Evolutionary conservation across 2,329 filamentous ascomycete species (phyloP).

Genomic region (Ophiocordyceps sinensis): DNA sequence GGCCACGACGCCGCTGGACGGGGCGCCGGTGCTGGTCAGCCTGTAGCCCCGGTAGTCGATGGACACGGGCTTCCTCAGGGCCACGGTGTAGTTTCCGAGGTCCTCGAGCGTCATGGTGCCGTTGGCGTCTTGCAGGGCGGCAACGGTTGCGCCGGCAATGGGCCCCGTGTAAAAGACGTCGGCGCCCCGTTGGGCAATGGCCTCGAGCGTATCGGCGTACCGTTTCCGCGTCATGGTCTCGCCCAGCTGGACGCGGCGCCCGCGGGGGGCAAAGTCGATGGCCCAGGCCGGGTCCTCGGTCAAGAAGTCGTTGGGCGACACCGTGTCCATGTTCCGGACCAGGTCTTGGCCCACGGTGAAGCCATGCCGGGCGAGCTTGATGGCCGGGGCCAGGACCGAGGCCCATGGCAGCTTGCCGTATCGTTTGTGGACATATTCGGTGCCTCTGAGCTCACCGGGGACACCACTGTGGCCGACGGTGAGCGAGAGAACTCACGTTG

Average conservation of each 20-base stretch:
- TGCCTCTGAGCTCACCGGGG: conserved; percentile 56
- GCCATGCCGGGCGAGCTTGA: conserved; percentile 57
- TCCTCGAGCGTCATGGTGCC: conserved; percentile 69
- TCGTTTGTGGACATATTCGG: conserved; percentile 57
- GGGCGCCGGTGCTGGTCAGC: conserved; percentile 52
- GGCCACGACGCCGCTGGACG: conserved; percentile 58
- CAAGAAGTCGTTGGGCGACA: conserved; percentile 42
- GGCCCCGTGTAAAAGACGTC: conserved; percentile 57
- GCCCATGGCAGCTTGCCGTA: conserved; percentile 53
- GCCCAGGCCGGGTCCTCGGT: conserved; percentile 62
- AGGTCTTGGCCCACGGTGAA: conserved; percentile 61
- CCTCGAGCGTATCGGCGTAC: conserved; percentile 60
- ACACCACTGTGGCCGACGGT: conserved; percentile 35
- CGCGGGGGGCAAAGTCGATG: conserved; percentile 70
- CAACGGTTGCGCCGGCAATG: conserved; percentile 56
- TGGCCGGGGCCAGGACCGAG: conserved; percentile 52
- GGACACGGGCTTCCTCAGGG: conserved; percentile 42
- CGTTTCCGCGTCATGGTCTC: conserved; percentile 62
- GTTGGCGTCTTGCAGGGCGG: conserved; percentile 44
- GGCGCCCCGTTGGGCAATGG: conserved; percentile 48
- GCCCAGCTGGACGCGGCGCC: conserved; percentile 47
- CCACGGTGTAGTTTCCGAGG: conserved; percentile 56
- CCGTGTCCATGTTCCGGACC: conserved; percentile 49
- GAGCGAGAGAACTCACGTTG: too few species aligned
- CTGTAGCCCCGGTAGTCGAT: conserved; percentile 58